phyloP scores from a whole-genome alignment of 352 stramenopile species.

The Globisporangium irregulare region DNA sequence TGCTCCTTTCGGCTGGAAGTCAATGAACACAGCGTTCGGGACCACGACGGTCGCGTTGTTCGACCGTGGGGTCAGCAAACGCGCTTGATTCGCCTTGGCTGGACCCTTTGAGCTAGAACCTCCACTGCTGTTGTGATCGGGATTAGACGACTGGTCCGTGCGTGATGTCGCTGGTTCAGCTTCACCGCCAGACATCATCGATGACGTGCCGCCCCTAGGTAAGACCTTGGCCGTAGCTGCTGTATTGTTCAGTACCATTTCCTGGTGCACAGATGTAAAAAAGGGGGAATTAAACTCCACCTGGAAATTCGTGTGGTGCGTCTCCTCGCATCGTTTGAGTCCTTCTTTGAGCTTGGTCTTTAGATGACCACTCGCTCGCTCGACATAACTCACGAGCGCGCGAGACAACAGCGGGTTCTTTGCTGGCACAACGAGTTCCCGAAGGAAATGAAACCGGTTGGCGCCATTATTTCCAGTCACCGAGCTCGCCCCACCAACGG shows the following conservation, averaged over 20 bases:
- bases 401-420: conserved; percentile 82
- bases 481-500: conserved; percentile 9
- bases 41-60: conserved; percentile 22
- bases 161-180: not conserved
- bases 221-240: conserved; percentile 7
- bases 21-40: conserved; percentile 55
- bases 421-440: conserved; percentile 70
- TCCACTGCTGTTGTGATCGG: conserved; percentile 5
- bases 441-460: conserved; percentile 50
- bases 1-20: conserved; percentile 73
- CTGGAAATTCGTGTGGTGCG: conserved; percentile 57
- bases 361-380: conserved; percentile 64
- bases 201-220: conserved; percentile 6
- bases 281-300: conserved; percentile 88
- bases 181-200: conserved; percentile 1
- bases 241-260: conserved; percentile 40
- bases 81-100: conserved; percentile 46
- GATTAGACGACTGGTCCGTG: conserved; percentile 8
- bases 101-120: conserved; percentile 18
- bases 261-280: conserved; percentile 59
- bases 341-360: conserved; percentile 78
- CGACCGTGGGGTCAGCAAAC: conserved; percentile 42
- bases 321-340: conserved; percentile 74
- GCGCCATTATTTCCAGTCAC: not conserved
- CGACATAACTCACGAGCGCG: conserved; percentile 59